Base-by-base conservation (phyloP, 108 stramenopile genomes). In the Skeletonema costatum region DNA sequence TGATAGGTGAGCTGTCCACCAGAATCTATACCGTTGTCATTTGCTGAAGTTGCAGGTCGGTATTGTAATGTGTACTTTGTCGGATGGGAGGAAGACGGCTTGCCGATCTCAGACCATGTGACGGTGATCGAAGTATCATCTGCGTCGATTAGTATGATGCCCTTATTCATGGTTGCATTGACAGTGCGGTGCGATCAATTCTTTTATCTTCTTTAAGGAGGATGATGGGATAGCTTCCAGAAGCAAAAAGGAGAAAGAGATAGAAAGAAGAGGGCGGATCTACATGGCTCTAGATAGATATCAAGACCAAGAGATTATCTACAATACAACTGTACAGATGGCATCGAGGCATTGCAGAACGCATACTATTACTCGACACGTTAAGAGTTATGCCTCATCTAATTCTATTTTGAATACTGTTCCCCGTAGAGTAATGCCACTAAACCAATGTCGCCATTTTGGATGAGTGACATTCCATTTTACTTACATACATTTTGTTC, bases 71-170 rank as follows among this genome's bases (percentile, higher is more conserved):
- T 64, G 62, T 93, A 93, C 39, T 75, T 82, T 74, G 19, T 61
- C 60, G 17, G 71, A 68, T 36, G 7, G 19, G 53, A 56, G 21
- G 66, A 46, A 30, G 68, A 62, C 13, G 76, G 76, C 19, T 69
- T 48, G 33, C 67, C 70, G 30, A 80, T 64, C 30, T 73, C 81
- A 16, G 87, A 83, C 92, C 92, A 93, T 19, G 89, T 86, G 48
- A 93, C 79, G 19, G 92, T 90, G 61, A 93, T 70, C 17, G 92
- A 89, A 42, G 84, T 63, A 53, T 85, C 84, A 53, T 85, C 82
- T 30, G 89, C 87, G 74, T 93, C 89, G 51, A 93, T 42, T 8
- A 93, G 71, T 48, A 66, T 51, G 53, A 92, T 86, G 16, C 77
- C 66, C 48, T 70, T 74, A 56, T 80, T 70, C 77, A 78, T 78